Base-by-base conservation (phyloP, 148 eudicot genomes). In the Vaccinium myrtillus region DNA sequence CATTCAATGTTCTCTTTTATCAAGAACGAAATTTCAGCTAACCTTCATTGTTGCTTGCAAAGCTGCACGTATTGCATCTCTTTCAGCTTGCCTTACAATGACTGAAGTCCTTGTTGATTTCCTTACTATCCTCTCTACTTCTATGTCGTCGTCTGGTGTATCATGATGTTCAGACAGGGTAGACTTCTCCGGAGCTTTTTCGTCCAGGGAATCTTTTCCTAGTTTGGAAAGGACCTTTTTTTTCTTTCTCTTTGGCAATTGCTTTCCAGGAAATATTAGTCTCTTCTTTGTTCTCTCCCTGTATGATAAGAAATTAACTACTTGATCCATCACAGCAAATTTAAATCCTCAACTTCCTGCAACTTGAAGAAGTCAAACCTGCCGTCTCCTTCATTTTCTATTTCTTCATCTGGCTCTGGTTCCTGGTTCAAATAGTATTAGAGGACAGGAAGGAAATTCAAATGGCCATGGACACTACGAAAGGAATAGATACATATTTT, bases 101-200 rank as follows among this genome's bases (percentile, higher is more conserved):
- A 97, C 99, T 61, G 99, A 89, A 46, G 99, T 97, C 90, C 99
- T 91, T 71, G 99, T 97, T 55, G 99, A 97, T 87, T 97, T 97
- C 86, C 99, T 93, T 69, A 95, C 92, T 36, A 83, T 82, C 89
- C 81, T 91, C 89, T 95, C 99, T 43, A 81, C 94, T 91, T 97
- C 98, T 67, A 70, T 89, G 84, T 97, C 98, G 82, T 95, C 98
- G 25, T 43, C 46, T 5, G 88, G 88, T 21, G 59, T 92, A 85
- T 92, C 94, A 25, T 85, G 87, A 81, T 90, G 86, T 84, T 95
- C 93, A 32, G 90, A 87, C 48, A 90, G 87, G 58, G 90, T 86
- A 58, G 94, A 86, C 81, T 83, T 90, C 75, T 90, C 94, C 53
- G 82, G 81, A 67, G 85, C 69, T 82, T 90, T 83, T 36, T 92